These are phyloP conservation scores for Tubosaeta sp. DNA, from an alignment of 768 basidiomycete species.

Conservation along the genomic window DNA sequence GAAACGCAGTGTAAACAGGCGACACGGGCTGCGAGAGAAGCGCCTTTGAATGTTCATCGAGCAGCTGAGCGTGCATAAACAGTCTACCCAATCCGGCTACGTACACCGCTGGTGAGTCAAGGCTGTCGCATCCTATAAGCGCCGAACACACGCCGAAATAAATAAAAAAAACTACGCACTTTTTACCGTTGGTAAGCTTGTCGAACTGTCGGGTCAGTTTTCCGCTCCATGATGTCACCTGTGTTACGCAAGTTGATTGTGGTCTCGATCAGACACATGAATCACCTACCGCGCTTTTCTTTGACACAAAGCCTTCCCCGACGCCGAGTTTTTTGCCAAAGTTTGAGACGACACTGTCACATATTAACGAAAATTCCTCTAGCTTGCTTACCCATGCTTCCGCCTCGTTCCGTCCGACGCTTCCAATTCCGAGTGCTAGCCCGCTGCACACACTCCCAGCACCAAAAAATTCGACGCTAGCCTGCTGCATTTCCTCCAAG, in stretches of 20 bases:
- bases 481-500: slow-evolving; percentile 70
- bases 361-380: slow-evolving; percentile 75
- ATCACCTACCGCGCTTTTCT: slow-evolving; percentile 61
- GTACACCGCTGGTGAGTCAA: slow-evolving; percentile 85
- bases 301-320: slow-evolving; percentile 81
- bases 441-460: slow-evolving; percentile 76
- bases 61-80: slow-evolving; percentile 70
- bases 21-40: slow-evolving; percentile 60
- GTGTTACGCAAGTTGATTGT: slow-evolving; percentile 9
- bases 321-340: slow-evolving; percentile 87
- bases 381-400: slow-evolving; percentile 74
- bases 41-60: slow-evolving; percentile 84
- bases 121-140: slow-evolving; percentile 39
- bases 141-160: slow-evolving; percentile 9
- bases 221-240: slow-evolving; percentile 66
- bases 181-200: slow-evolving; percentile 86
- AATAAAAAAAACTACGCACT: slow-evolving; percentile 48
- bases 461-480: slow-evolving; percentile 71
- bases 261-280: not conserved
- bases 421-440: slow-evolving; percentile 69
- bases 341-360: slow-evolving; percentile 74
- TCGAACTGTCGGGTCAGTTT: slow-evolving; percentile 73
- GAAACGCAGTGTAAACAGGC: slow-evolving; percentile 70
- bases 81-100: slow-evolving; percentile 72
- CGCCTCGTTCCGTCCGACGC: slow-evolving; percentile 71